Evolutionary conservation across 345 rosid species (phyloP).

Genomic region (Ricinus communis): DNA sequence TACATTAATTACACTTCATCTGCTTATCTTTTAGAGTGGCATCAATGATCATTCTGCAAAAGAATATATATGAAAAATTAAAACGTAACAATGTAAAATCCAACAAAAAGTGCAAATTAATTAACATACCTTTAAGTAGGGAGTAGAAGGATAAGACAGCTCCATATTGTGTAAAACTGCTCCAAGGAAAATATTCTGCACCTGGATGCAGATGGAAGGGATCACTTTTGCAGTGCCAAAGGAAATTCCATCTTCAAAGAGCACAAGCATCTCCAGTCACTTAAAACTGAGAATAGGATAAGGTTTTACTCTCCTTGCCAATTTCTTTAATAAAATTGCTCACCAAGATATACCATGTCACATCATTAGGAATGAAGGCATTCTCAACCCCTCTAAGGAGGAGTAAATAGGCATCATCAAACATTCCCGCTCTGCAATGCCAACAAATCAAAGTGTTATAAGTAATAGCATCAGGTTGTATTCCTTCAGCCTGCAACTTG

Average conservation of each 20-base stretch:
- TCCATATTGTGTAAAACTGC: background rate
- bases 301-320: slow-evolving; percentile 6
- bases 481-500: slow-evolving; percentile 63
- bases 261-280: too few relatives aligned
- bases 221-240: too few relatives aligned
- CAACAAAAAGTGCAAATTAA: too few relatives aligned
- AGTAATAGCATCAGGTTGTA: slow-evolving; percentile 69
- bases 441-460: slow-evolving; percentile 78
- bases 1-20: too few relatives aligned
- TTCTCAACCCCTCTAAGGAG: slow-evolving; percentile 48
- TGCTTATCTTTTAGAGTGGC: too few relatives aligned
- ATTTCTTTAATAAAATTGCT: slow-evolving; percentile 30
- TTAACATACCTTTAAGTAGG: background rate
- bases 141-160: background rate
- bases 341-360: slow-evolving; percentile 71
- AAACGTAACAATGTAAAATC: too few relatives aligned
- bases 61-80: too few relatives aligned
- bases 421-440: slow-evolving; percentile 60
- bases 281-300: too few relatives aligned
- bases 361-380: slow-evolving; percentile 59
- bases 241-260: too few relatives aligned
- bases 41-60: too few relatives aligned
- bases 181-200: too few relatives aligned
- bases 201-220: too few relatives aligned
- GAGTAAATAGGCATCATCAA: slow-evolving; percentile 60